Conservation (phyloP, 1,139 yeast species). For the Blastobotrys capitulatus region DNA sequence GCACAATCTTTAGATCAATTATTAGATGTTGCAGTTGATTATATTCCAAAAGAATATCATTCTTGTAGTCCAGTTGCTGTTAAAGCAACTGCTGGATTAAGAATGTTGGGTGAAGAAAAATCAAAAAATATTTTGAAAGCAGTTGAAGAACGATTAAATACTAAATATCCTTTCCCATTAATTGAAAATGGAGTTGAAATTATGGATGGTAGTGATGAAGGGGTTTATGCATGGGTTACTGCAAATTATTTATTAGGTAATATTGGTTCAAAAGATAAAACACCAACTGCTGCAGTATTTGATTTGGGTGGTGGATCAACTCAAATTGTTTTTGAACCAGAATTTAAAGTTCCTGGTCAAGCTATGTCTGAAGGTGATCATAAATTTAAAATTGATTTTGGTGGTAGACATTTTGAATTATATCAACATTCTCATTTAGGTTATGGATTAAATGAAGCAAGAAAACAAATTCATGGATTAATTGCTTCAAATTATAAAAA, state of each 20-base stretch:
- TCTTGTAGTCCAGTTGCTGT: conserved; percentile 90
- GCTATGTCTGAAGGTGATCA: conserved; percentile 85
- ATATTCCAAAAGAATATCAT: conserved; percentile 69
- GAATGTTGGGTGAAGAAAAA: conserved; percentile 75
- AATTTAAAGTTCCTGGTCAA: conserved; percentile 43
- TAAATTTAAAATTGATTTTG: conserved; percentile 73
- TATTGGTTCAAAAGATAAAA: conserved; percentile 65
- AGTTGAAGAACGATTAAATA: conserved; percentile 68
- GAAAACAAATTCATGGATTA: conserved; percentile 66
- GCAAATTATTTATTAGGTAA: conserved; percentile 89
- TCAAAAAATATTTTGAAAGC: conserved; percentile 58
- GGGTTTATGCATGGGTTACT: conserved; percentile 99
- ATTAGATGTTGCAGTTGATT: conserved; percentile 62
- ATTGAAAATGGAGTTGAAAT: conserved; percentile 81
- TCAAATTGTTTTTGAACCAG: conserved; percentile 96
- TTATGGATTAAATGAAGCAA: conserved; percentile 91
- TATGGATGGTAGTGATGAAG: conserved; percentile 96
- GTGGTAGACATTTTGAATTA: conserved; percentile 70
- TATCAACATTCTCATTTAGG: conserved; percentile 96
- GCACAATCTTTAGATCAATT: conserved; percentile 83
- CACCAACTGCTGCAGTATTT: conserved; percentile 91
- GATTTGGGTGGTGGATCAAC: conserved; percentile 99
- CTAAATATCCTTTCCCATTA: conserved; percentile 84
- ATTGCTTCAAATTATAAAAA: conserved; percentile 22
- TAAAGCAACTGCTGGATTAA: conserved; percentile 96